Base-by-base conservation (phyloP, 495 filamentous ascomycete genomes). In the Ramalina intermedia region DNA sequence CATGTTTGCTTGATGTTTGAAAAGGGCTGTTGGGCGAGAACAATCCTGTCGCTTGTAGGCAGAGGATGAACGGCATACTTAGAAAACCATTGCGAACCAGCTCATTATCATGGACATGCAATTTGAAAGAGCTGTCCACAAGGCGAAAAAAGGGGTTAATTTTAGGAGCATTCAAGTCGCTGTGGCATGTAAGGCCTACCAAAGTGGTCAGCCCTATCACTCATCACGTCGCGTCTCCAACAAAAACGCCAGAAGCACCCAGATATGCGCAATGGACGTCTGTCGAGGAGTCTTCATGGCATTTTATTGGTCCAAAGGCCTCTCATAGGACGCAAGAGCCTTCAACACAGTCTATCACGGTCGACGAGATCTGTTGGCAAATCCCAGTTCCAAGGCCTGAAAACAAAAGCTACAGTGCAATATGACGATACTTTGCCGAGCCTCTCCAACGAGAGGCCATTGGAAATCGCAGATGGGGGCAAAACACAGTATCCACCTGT, bases 401-500 rank as follows among this genome's bases (percentile, higher is more conserved):
- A 76, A 56, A 77, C 76, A 0, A 67, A 62, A 49, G 67, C 76
- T 1, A 75, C 71, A 0, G 58, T 80, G 38, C 78, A 67, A 41
- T 57, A 84, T 16, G 72, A 80, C 37, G 80, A 86, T 41, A 68
- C 85, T 14, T 80, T 33, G 7, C 8, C 29, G 29, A 13, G 29
- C 29, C 29, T 33, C 29, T 33, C 29, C 29, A 33, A 33, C 29
- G 29, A 33, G 29, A 11, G 71, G 33, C 55, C 73, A 37, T 29
- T 18, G 21, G 64, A 72, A 52, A 53, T 49, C 2, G 54, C 56
- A 11, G 68, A 80, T 48, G 71, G 63, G 20, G 82, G 29, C 8
- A 33, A 33, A 33, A 7, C 84, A 20, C 64, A 69, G 37, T 95
- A 93, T 60, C 89, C 91, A 4, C 81, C 85, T 11, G 86, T 95